Evolutionary conservation across 345 rosid genomes (phyloP).

Genomic region (Lumnitzera racemosa): DNA sequence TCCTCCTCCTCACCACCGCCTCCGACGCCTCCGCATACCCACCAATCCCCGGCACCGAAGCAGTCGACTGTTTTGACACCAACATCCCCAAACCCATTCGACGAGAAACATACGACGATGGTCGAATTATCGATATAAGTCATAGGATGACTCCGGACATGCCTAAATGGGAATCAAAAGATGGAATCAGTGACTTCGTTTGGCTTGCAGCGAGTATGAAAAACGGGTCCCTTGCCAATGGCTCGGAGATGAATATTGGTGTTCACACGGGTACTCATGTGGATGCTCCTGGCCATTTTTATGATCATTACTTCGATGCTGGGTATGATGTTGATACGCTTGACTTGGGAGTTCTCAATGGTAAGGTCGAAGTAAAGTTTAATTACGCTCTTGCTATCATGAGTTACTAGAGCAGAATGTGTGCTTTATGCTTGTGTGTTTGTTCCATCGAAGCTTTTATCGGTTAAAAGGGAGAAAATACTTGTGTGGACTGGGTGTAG

Average conservation of each 20-base stretch:
- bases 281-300: slow-evolving; percentile 48
- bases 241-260: slow-evolving; percentile 25
- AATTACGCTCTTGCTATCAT: too few relatives aligned
- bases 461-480: too few relatives aligned
- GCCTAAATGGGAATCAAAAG: slow-evolving; percentile 25
- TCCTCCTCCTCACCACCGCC: not conserved
- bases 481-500: too few relatives aligned
- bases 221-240: slow-evolving; percentile 34
- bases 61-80: not conserved
- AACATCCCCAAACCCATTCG: slow-evolving; percentile 8
- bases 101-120: slow-evolving; percentile 24
- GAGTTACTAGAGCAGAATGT: too few relatives aligned
- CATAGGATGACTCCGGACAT: slow-evolving; percentile 21
- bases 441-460: too few relatives aligned
- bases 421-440: too few relatives aligned
- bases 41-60: not conserved
- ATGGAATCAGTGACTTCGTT: slow-evolving; percentile 34
- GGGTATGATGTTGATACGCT: slow-evolving; percentile 43
- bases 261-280: slow-evolving; percentile 48
- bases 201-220: slow-evolving; percentile 30
- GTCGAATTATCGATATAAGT: slow-evolving; percentile 39
- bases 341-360: slow-evolving; percentile 19
- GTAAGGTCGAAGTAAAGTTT: too few relatives aligned
- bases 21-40: slow-evolving; percentile 5
- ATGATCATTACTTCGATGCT: slow-evolving; percentile 33